Evolutionary conservation across 2,329 filamentous ascomycete genomes (phyloP).

Genomic region (Fusarium palustre): DNA sequence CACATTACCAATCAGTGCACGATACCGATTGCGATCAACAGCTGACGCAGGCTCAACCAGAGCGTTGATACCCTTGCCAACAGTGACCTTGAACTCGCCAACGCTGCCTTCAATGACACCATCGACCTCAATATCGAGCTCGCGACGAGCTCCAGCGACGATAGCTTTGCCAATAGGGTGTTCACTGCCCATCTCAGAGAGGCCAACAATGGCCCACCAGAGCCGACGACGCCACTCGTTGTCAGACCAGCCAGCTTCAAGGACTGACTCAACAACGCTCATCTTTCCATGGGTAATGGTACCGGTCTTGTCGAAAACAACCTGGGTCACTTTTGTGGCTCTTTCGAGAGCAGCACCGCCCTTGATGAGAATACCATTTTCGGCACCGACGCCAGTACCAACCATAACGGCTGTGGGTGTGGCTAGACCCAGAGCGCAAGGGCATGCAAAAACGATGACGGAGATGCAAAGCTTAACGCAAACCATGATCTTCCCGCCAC

Average conservation of each 20-base stretch:
- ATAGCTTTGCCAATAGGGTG: slow-evolving; percentile 96
- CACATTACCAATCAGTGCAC: slow-evolving; percentile 85
- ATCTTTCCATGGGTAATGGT: slow-evolving; percentile 96
- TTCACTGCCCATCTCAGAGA: slow-evolving; percentile 96
- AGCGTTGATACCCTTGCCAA: slow-evolving; percentile 88
- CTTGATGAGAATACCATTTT: slow-evolving; percentile 98
- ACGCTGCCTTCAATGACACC: slow-evolving; percentile 84
- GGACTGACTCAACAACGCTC: slow-evolving; percentile 81
- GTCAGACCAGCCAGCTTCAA: slow-evolving; percentile 76
- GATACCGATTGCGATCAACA: slow-evolving; percentile 77
- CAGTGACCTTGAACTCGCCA: slow-evolving; percentile 83
- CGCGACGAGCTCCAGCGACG: slow-evolving; percentile 76
- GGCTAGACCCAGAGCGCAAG: slow-evolving; percentile 93
- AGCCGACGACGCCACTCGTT: slow-evolving; percentile 76
- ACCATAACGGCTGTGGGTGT: slow-evolving; percentile 99
- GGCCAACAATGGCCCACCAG: slow-evolving; percentile 96
- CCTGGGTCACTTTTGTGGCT: slow-evolving; percentile 87
- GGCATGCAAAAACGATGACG: slow-evolving; percentile 97
- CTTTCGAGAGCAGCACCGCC: slow-evolving; percentile 92
- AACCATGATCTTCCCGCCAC: slow-evolving; percentile 94
- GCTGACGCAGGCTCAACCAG: slow-evolving; percentile 79
- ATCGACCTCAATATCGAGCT: slow-evolving; percentile 78
- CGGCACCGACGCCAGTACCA: slow-evolving; percentile 94
- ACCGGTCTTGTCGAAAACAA: slow-evolving; percentile 96
- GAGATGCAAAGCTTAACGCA: slow-evolving; percentile 98